These are phyloP conservation scores for Dacryopinax primogenitus DNA, from an alignment of 768 basidiomycete species.

Conservation along the genomic window DNA sequence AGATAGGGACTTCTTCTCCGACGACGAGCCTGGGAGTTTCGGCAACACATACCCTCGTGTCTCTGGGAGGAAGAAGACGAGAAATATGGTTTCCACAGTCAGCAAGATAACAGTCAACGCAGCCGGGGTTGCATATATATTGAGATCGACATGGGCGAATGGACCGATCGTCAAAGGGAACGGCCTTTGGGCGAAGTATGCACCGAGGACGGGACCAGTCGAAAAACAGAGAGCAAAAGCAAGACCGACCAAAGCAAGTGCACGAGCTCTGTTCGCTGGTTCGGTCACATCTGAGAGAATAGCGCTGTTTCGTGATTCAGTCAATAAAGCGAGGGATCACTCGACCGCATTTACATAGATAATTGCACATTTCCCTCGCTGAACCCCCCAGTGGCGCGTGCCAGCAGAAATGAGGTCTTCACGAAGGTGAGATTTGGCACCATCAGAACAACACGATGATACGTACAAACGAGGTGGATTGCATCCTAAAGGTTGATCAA, in stretches of 20 bases:
- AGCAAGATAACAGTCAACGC: conserved; percentile 67
- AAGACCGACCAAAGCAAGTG: conserved; percentile 85
- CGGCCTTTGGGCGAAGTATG: conserved; percentile 58
- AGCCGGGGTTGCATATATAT: conserved; percentile 87
- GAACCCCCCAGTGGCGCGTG: conserved; percentile 80
- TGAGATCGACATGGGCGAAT: conserved; percentile 48
- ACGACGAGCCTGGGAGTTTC: neutral
- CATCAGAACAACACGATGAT: conserved; percentile 11
- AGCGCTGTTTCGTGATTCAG: conserved; percentile 43
- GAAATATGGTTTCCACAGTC: conserved; percentile 63
- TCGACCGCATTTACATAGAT: conserved; percentile 55
- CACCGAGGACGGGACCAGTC: conserved; percentile 85
- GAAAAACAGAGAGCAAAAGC: conserved; percentile 94
- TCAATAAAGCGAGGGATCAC: neutral
- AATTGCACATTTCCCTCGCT: conserved; percentile 97
- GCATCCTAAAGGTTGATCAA: neutral
- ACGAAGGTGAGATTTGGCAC: neutral
- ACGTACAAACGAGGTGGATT: neutral
- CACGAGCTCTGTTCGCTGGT: conserved; percentile 63
- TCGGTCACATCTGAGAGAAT: conserved; percentile 86
- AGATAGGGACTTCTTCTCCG: neutral
- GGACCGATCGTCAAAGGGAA: neutral
- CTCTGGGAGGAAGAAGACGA: conserved; percentile 68
- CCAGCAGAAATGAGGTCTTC: conserved; percentile 61
- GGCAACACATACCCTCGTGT: conserved; percentile 44